These are phyloP conservation scores for Rhizopogon vinicolor DNA, from an alignment of 768 basidiomycete species.

Conservation along the genomic window DNA sequence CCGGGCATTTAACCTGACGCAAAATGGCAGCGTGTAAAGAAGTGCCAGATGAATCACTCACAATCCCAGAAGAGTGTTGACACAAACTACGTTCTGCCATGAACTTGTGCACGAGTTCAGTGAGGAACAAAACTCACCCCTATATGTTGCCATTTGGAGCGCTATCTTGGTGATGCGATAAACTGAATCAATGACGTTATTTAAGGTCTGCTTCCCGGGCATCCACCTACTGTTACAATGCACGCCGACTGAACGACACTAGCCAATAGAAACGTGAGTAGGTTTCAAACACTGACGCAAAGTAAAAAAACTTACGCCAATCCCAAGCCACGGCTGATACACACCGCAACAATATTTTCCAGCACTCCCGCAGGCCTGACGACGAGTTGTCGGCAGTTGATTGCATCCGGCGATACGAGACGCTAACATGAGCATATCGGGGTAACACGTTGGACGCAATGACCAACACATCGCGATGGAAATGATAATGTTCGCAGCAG, in stretches of 20 bases:
- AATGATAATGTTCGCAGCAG: conserved; percentile 10
- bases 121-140: conserved; percentile 8
- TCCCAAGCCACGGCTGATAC: conserved; percentile 17
- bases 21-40: neutral
- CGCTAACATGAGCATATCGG: conserved; percentile 14
- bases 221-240: conserved; percentile 14
- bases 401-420: neutral
- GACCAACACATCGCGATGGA: conserved; percentile 13
- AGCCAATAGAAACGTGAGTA: neutral
- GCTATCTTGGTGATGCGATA: conserved; percentile 18
- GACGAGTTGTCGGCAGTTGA: neutral
- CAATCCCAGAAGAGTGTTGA: conserved; percentile 23
- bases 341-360: neutral
- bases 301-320: conserved; percentile 20
- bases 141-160: conserved; percentile 22
- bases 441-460: conserved; percentile 12
- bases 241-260: conserved; percentile 16
- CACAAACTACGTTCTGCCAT: conserved; percentile 14
- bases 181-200: conserved; percentile 14
- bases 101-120: neutral
- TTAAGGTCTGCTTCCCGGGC: neutral
- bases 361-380: conserved; percentile 12
- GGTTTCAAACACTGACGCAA: neutral
- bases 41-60: conserved; percentile 4
- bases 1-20: conserved; percentile 22